Evolutionary conservation across 176 grass and related monocot species (phyloP), one percentile per base, ranked within the genome.

Genomic region (Zizania latifolia): DNA sequence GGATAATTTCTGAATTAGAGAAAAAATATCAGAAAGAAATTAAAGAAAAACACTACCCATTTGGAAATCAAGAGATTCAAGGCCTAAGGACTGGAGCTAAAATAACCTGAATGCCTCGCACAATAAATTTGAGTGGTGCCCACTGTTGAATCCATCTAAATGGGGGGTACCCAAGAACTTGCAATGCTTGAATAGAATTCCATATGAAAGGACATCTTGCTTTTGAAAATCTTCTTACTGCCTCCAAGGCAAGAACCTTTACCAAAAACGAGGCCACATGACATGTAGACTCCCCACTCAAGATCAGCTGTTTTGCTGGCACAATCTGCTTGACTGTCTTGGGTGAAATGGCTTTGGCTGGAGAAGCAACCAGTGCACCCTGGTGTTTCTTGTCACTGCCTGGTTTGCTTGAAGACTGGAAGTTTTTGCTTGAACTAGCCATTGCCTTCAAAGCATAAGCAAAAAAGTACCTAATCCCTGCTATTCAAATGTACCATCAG

Each of bases 101-200:
- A 82, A 72, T 55, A 66, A 94, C 95, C 91, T 94, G 95, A 81
- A 94, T 83, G 75, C 87, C 85, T 66, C 87, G 87, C 64, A 90
- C 54, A 23, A 94, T 17, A 80, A 99, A 86, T 35, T 80, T 77
- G 79, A 99, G 75, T 55, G 91, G 95, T 29, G 63, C 64, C 95
- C 95, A 94, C 62, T 70, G 58, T 35, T 83, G 82, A 78, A 91
- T 87, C 95, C 91, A 99, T 32, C 84, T 90, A 72, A 92, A 90
- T 72, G 91, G 91, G 80, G 89, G 89, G 83, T 90, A 99, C 55
- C 87, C 90, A 69, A 99, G 79, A 77, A 94, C 34, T 66, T 94
- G 95, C 89, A 99, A 58, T 38, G 89, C 89, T 85, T 94, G 95
- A 85, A 99, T 75, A 48, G 82, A 69, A 78, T 86, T 91, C 95